Conservation (phyloP, 257 asterid genomes). For the Pogostemon cablin region DNA sequence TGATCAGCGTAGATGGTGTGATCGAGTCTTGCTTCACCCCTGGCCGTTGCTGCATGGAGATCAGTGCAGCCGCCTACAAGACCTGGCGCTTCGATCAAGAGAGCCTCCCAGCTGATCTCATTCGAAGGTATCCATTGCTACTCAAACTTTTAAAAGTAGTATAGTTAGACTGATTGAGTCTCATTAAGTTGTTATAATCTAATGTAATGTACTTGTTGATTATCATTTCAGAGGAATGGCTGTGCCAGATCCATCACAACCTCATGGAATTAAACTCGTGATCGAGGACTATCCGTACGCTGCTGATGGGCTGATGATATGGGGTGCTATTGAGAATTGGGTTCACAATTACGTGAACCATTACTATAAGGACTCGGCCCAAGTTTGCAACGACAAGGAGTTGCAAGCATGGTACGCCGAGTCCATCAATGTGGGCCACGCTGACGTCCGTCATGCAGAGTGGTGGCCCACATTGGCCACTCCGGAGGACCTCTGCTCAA, state of each 20-base stretch:
- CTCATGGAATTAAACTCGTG: slow-evolving; percentile 65
- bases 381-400: slow-evolving; percentile 72
- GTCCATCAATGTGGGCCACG: slow-evolving; percentile 88
- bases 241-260: slow-evolving; percentile 73
- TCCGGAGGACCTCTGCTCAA: slow-evolving; percentile 65
- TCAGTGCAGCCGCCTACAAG: slow-evolving; percentile 92
- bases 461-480: slow-evolving; percentile 96
- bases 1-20: slow-evolving; percentile 82
- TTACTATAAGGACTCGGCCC: slow-evolving; percentile 66
- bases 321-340: slow-evolving; percentile 77
- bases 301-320: slow-evolving; percentile 82
- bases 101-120: slow-evolving; percentile 90
- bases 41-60: slow-evolving; percentile 93
- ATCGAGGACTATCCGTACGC: slow-evolving; percentile 93
- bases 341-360: slow-evolving; percentile 59
- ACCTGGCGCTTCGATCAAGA: slow-evolving; percentile 92
- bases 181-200: slow-evolving; percentile 25
- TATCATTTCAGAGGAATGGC: slow-evolving; percentile 82
- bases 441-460: slow-evolving; percentile 61
- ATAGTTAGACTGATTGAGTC: neutral
- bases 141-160: neutral
- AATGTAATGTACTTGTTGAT: slow-evolving; percentile 2
- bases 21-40: slow-evolving; percentile 96
- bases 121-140: slow-evolving; percentile 61
- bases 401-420: slow-evolving; percentile 98